Evolutionary conservation across 2,329 filamentous ascomycete genomes (phyloP).

Genomic region (Chrysosphaeria jannelii): DNA sequence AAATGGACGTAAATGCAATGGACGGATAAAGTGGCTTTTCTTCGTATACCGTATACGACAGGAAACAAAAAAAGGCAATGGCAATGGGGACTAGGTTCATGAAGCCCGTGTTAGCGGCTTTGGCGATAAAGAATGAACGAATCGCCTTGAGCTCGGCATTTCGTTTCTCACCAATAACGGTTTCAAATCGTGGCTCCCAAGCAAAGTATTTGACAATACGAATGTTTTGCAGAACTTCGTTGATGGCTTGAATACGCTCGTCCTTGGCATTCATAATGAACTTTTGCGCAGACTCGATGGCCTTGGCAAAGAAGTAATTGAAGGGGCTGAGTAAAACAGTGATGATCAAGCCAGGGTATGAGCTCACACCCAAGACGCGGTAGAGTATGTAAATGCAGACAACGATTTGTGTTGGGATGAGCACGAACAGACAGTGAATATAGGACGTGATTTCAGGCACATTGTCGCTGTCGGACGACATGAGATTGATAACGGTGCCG

Average conservation of each 20-base stretch:
- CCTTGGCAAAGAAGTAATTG: slow-evolving; percentile 67
- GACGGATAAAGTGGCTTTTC: slow-evolving; percentile 73
- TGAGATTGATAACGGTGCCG: slow-evolving; percentile 96
- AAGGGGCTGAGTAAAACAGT: slow-evolving; percentile 73
- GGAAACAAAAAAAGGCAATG: slow-evolving; percentile 89
- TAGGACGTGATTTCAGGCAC: slow-evolving; percentile 86
- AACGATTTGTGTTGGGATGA: slow-evolving; percentile 63
- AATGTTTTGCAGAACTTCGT: slow-evolving; percentile 91
- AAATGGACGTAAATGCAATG: slow-evolving; percentile 82
- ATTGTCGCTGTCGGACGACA: slow-evolving; percentile 99
- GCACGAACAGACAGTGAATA: slow-evolving; percentile 80
- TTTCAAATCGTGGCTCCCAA: slow-evolving; percentile 79
- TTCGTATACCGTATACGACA: slow-evolving; percentile 75
- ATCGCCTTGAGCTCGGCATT: slow-evolving; percentile 47
- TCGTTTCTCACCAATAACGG: slow-evolving; percentile 71
- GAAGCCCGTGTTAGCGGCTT: slow-evolving; percentile 71
- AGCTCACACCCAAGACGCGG: slow-evolving; percentile 69
- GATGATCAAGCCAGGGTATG: slow-evolving; percentile 71
- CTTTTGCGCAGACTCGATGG: slow-evolving; percentile 67
- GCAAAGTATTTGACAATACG: slow-evolving; percentile 98
- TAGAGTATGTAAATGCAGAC: slow-evolving; percentile 63
- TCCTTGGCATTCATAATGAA: slow-evolving; percentile 80
- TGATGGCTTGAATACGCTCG: slow-evolving; percentile 83
- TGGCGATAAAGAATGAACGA: slow-evolving; percentile 60
- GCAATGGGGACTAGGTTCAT: slow-evolving; percentile 91